Base-by-base conservation (phyloP, 768 basidiomycete species). In the Mycena polygramma region DNA sequence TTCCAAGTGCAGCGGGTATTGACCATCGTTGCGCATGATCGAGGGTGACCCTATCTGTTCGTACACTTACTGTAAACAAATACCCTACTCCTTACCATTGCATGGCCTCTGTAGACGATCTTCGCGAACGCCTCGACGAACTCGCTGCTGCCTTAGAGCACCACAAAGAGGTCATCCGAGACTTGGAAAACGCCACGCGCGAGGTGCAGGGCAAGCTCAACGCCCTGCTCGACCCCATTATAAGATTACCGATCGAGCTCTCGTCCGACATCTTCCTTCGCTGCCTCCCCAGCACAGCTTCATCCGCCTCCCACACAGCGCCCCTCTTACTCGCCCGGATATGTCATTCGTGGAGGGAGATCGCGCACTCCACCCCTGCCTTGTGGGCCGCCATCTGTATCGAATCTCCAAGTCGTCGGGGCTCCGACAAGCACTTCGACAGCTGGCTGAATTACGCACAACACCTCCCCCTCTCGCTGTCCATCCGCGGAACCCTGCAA, bases 221-320 rank as follows among this genome's bases (percentile, higher is more conserved):
- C n/a, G n/a, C n/a, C n/a, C n/a, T n/a, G n/a, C n/a, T 36, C 35
- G 54, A 55, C 19, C 54, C 54, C 9, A 10, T 55, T 55, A n/a
- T 19, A 13, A 35, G 36, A 17, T 20, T 36, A 1, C 54, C 54
- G 36, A 17, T 55, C 30, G 54, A 55, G 8, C 36, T 55, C 20
- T 55, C 54, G n/a, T 60, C 59, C 30, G 30, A 37, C 4, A 60
- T 60, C 45, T 60, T 60, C n/a, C 7, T 36, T 20, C 59, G 6
- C 19, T 60, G 59, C 17, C 45, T 60, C 35, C 10, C 59, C 45
- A 36, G 30, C 30, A 30, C 5, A 20, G 26, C 46, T 7, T 8
- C 30, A 13, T 22, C 11, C 30, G 9, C 7, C 11, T 7, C 24
- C 8, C 5, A 8, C 57, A 15, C 26, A 0, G 57, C 57, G 2